Conservation (phyloP, 305 asterid genomes). For the Fraxinus platypoda region DNA sequence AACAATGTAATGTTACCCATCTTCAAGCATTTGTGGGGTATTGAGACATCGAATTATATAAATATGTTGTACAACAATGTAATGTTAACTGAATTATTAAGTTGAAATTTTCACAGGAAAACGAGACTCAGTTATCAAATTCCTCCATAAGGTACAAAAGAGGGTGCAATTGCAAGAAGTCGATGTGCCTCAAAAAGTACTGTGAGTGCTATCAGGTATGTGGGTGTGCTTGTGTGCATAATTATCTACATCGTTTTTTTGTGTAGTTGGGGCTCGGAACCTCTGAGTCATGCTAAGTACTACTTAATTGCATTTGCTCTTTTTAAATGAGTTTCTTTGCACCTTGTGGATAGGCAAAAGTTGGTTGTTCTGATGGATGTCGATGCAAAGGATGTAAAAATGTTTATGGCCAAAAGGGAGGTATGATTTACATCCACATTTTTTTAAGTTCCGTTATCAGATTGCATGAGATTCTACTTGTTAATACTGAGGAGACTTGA, state of each 20-base stretch:
- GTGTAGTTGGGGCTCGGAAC: neutral
- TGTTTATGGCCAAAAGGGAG: slow-evolving; percentile 59
- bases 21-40: slow-evolving; percentile 45
- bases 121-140: slow-evolving; percentile 41
- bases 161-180: slow-evolving; percentile 84
- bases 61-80: slow-evolving; percentile 7
- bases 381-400: slow-evolving; percentile 82
- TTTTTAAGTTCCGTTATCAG: neutral
- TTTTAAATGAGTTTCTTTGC: slow-evolving; percentile 20
- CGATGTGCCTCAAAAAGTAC: slow-evolving; percentile 77
- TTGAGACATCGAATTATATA: slow-evolving; percentile 15
- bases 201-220: slow-evolving; percentile 86
- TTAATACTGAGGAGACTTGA: neutral
- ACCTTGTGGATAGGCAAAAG: slow-evolving; percentile 48
- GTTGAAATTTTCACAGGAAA: slow-evolving; percentile 40
- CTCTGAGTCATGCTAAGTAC: neutral
- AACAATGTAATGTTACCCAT: slow-evolving; percentile 25
- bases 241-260: neutral
- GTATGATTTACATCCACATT: slow-evolving; percentile 27
- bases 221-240: neutral
- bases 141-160: slow-evolving; percentile 71
- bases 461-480: neutral
- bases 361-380: slow-evolving; percentile 84
- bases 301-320: neutral
- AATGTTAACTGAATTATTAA: slow-evolving; percentile 7